Evolutionary conservation across 2,329 filamentous ascomycete species (phyloP), one percentile per base, ranked within the genome.

Genomic region (Sporothrix pallida): DNA sequence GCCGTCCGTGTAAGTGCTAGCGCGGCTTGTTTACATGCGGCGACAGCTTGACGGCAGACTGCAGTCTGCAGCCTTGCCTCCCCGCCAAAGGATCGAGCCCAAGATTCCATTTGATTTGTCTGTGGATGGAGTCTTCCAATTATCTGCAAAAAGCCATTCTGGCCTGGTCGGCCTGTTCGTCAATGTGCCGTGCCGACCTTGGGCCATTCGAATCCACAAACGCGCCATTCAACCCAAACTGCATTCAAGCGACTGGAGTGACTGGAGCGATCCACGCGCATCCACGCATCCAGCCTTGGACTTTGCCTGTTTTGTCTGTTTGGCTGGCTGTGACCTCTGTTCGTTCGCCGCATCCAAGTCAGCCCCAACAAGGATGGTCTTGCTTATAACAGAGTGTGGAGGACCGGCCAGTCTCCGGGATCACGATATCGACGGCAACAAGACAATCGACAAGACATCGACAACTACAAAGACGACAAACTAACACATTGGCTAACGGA

Each of bases 21-120:
- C 58, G 67, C 67, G 67, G 67, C 67, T 20, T 70, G 67, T 70
- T 20, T 44, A 50, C 67, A 70, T 23, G 48, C 67, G 67, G 48
- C 20, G 13, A 10, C 10, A 70, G 52, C 68, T 58, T 60, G 67
- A 20, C 48, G 31, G 31, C 31, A 37, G 31, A 37, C 31, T 37
- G 31, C 3, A 37, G 31, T 37, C 31, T 54, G 67, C 67, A 54
- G 48, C 65, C 65, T 26, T 15, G 17, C 15, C 13, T 20, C n/a
- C 62, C n/a, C 31, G 31, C 31, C 31, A 37, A 37, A 37, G 31
- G 31, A 37, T 37, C 31, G 31, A 2, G 31, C 31, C 2, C 31
- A 37, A 7, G 31, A 37, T 37, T 37, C 31, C 31, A 37, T 54
- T 20, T 20, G 50, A 54, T 20, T 54, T 20, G n/a, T 54, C n/a